Conservation (phyloP, 441 rosid genomes). For the California macrophylla region DNA sequence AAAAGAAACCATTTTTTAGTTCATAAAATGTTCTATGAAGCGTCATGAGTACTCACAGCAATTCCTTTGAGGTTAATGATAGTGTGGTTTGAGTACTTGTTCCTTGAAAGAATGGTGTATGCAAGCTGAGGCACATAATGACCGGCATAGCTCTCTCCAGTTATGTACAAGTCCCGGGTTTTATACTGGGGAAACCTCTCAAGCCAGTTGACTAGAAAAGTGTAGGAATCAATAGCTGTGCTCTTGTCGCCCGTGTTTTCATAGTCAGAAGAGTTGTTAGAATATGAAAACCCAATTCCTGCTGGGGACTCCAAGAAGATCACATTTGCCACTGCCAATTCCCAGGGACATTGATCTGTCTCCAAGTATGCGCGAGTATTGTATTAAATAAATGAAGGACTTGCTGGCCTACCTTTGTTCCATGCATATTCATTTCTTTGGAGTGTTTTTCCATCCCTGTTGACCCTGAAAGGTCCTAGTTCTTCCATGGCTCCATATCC, state of each 20-base stretch:
- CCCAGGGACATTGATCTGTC: not conserved
- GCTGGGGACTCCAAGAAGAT: conserved; percentile 39
- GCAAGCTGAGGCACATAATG: conserved; percentile 41
- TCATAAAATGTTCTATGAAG: not conserved
- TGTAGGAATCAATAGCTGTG: conserved; percentile 31
- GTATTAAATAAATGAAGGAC: not conserved
- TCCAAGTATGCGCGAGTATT: not conserved
- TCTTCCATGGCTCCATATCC: conserved; percentile 40
- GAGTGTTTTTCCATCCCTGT: conserved; percentile 28
- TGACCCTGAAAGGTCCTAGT: conserved; percentile 37
- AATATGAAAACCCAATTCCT: conserved; percentile 37
- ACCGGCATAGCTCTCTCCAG: conserved; percentile 40
- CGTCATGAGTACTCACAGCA: conserved; percentile 21
- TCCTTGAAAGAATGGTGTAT: conserved; percentile 20
- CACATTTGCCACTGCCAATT: conserved; percentile 31
- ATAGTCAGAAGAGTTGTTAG: conserved; percentile 29
- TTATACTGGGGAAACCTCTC: conserved; percentile 35
- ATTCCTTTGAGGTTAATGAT: conserved; percentile 35
- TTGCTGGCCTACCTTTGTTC: conserved; percentile 25
- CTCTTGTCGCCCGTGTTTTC: conserved; percentile 20
- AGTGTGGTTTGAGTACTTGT: conserved; percentile 16
- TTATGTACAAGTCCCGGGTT: conserved; percentile 24
- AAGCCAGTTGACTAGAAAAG: conserved; percentile 34
- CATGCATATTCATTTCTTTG: conserved; percentile 26
- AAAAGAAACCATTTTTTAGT: not conserved